A percentile compares a stretch with the other conserved stretches of the same genome.
Evolutionary conservation across 106 monocot genomes (phyloP).

Genomic region (Dioscorea dumetorum): DNA sequence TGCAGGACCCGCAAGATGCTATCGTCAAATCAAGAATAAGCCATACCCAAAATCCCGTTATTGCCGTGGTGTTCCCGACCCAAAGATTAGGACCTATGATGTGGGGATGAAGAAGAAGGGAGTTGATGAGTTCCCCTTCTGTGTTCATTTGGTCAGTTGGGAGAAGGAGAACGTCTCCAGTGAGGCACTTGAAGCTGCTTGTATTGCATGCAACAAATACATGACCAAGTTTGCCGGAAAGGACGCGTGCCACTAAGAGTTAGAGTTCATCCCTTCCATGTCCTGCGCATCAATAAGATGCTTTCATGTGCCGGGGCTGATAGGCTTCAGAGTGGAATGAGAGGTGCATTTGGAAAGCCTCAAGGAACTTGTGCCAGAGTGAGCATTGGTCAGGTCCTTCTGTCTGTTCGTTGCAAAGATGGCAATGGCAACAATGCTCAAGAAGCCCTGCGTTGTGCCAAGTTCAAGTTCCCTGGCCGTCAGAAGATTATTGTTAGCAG

Average conservation of each 20-base stretch:
- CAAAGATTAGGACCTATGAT: constrained; percentile 84
- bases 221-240: constrained; percentile 85
- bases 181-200: constrained; percentile 78
- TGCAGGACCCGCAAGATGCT: constrained; percentile 67
- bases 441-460: constrained; percentile 66
- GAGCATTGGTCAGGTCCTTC: constrained; percentile 58
- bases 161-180: constrained; percentile 89
- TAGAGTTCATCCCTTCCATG: constrained; percentile 84
- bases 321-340: constrained; percentile 94
- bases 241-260: constrained; percentile 83
- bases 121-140: constrained; percentile 76
- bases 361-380: constrained; percentile 76
- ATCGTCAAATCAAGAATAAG: constrained; percentile 84
- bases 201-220: constrained; percentile 91
- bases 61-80: constrained; percentile 90
- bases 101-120: constrained; percentile 90
- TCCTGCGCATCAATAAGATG: constrained; percentile 87
- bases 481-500: constrained; percentile 78
- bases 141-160: constrained; percentile 73
- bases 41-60: constrained; percentile 85
- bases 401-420: constrained; percentile 76
- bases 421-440: constrained; percentile 48
- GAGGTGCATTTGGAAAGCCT: constrained; percentile 89
- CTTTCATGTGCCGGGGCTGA: constrained; percentile 93
- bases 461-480: constrained; percentile 82